Percentiles rank a stretch among this genome's conserved stretches.
These are phyloP conservation scores for Lantana camara DNA, from an alignment of 257 asterid species.

Conservation along the genomic window DNA sequence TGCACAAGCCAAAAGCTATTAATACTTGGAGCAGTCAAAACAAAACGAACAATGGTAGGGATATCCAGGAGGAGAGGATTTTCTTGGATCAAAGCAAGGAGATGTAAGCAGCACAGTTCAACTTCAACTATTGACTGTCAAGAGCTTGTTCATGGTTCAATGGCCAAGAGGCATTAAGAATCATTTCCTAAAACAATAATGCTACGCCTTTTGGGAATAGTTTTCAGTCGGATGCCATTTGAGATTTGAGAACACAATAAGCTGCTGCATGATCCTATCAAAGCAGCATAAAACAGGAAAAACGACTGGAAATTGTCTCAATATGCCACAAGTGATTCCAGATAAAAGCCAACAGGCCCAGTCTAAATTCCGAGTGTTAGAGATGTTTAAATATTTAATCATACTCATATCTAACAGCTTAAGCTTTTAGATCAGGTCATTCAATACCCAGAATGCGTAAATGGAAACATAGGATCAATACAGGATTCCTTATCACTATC, in stretches of 20 bases:
- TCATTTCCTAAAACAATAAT: conserved; percentile 12
- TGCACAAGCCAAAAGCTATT: conserved; percentile 43
- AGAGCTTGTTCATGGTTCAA: neutral
- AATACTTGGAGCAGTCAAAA: conserved; percentile 1
- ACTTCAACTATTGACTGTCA: conserved; percentile 11
- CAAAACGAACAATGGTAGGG: neutral
- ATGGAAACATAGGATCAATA: too few species aligned
- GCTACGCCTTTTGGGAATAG: neutral
- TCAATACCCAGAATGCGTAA: too few species aligned
- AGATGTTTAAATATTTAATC: too few species aligned
- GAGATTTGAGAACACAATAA: neutral
- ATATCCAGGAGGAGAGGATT: neutral
- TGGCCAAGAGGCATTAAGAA: conserved; percentile 16
- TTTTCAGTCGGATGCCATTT: neutral
- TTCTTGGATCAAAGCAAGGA: conserved; percentile 10
- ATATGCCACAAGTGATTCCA: conserved; percentile 14
- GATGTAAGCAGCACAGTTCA: conserved; percentile 13
- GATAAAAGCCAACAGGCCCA: neutral
- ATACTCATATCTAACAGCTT: too few species aligned
- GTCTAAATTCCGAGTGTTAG: too few species aligned
- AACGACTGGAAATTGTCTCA: neutral
- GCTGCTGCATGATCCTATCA: neutral
- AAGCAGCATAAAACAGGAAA: neutral
- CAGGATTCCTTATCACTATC: too few species aligned
- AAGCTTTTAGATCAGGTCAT: too few species aligned